phyloP scores from a whole-genome alignment of 345 rosid genomes.

The Raphanus raphanistrum region DNA sequence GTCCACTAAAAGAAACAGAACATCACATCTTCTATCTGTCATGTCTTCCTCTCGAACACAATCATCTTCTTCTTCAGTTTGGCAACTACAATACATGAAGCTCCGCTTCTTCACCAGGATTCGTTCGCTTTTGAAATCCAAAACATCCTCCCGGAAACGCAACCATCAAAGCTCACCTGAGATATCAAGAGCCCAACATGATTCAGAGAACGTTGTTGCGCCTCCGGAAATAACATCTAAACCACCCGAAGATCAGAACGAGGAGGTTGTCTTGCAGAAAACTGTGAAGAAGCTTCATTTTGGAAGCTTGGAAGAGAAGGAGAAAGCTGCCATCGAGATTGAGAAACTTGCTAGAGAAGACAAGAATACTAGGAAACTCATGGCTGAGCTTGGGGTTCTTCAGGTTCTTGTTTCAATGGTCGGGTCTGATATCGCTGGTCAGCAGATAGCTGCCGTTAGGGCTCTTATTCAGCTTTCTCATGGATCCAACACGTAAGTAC shows the following conservation, averaged over 20 bases:
- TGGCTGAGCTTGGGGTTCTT: conserved; percentile 89
- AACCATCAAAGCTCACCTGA: conserved; percentile 19
- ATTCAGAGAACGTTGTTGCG: conserved; percentile 2
- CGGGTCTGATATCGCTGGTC: conserved; percentile 42
- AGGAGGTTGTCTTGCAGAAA: conserved; percentile 55
- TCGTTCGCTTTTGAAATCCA: conserved; percentile 60
- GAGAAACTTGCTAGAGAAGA: conserved; percentile 63
- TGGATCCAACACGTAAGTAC: conserved; percentile 72
- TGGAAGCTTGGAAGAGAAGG: conserved; percentile 76
- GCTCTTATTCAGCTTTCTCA: conserved; percentile 85
- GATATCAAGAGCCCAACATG: conserved; percentile 26
- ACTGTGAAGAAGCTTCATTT: conserved; percentile 87
- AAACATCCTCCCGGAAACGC: conserved; percentile 43
- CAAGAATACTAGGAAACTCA: conserved; percentile 52
- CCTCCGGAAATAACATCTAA: not conserved
- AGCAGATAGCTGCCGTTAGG: conserved; percentile 55
- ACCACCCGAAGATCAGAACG: conserved; percentile 33
- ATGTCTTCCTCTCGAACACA: conserved; percentile 43
- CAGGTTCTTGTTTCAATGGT: conserved; percentile 75
- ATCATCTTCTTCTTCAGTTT: conserved; percentile 43
- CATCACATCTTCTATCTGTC: conserved; percentile 17
- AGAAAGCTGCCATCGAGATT: conserved; percentile 65
- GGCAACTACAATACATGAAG: conserved; percentile 47
- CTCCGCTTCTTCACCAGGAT: conserved; percentile 58
- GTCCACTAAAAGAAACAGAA: conserved; percentile 31